Evolutionary conservation across 108 stramenopile species (phyloP).

Genomic region (Licmophora abbreviata): DNA sequence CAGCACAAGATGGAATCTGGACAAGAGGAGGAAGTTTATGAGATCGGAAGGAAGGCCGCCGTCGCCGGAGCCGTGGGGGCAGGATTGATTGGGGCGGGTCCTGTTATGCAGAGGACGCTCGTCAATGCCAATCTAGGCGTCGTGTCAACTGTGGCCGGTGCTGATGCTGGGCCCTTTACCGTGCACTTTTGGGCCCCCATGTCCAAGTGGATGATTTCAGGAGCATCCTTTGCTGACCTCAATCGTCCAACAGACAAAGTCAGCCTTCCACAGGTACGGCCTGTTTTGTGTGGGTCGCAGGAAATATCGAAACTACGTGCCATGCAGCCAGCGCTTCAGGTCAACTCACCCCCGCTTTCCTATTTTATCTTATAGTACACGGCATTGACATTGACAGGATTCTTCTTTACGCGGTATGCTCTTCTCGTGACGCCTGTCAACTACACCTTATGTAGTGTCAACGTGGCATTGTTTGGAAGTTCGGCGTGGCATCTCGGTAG

Average conservation of each 20-base stretch:
- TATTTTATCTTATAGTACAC: too few species aligned
- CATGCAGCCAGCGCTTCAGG: too few species aligned
- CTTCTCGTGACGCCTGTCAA: slow-evolving; percentile 76
- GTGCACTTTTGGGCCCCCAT: slow-evolving; percentile 77
- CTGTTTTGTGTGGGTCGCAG: too few species aligned
- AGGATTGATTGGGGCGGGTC: slow-evolving; percentile 48
- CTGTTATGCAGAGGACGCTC: slow-evolving; percentile 37
- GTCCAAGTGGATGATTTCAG: slow-evolving; percentile 83
- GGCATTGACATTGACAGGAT: slow-evolving; percentile 74
- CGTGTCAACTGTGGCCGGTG: slow-evolving; percentile 57
- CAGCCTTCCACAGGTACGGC: slow-evolving; percentile 69
- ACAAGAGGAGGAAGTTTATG: slow-evolving; percentile 55
- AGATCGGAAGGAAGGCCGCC: slow-evolving; percentile 51
- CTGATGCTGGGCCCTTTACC: slow-evolving; percentile 64
- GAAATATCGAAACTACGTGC: too few species aligned
- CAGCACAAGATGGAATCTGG: slow-evolving; percentile 62
- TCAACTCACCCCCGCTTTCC: too few species aligned
- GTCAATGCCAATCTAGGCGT: slow-evolving; percentile 46
- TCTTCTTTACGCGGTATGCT: slow-evolving; percentile 80
- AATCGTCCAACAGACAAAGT: slow-evolving; percentile 84
- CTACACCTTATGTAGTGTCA: slow-evolving; percentile 74
- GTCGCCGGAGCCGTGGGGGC: slow-evolving; percentile 51
- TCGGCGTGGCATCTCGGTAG: slow-evolving; percentile 80
- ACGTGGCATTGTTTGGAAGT: slow-evolving; percentile 70
- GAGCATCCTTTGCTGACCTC: slow-evolving; percentile 73